phyloP scores from a whole-genome alignment of 805 yeast genomes.

The Candida argentea region DNA sequence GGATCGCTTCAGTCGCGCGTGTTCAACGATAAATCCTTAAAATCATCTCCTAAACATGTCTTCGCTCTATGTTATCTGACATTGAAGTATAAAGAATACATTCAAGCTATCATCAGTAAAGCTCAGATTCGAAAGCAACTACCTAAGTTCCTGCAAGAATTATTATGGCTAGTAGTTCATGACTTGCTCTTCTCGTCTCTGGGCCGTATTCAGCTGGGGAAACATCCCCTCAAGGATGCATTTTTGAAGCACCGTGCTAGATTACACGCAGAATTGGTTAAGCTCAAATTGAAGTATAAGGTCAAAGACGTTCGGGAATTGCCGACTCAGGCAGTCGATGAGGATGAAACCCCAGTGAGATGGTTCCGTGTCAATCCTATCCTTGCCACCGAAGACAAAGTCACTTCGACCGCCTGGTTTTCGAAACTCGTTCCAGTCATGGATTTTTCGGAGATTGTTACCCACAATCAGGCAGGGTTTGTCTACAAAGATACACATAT shows the following conservation, averaged over 20 bases:
- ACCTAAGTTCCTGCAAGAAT: slow-evolving; percentile 34
- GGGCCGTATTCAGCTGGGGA: slow-evolving; percentile 83
- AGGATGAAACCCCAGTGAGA: slow-evolving; percentile 62
- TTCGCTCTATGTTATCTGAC: slow-evolving; percentile 79
- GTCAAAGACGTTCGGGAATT: slow-evolving; percentile 45
- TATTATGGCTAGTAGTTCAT: slow-evolving; percentile 63
- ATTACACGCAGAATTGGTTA: slow-evolving; percentile 70
- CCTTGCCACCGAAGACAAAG: slow-evolving; percentile 31
- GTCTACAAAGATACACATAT: slow-evolving; percentile 67
- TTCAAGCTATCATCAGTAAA: slow-evolving; percentile 53
- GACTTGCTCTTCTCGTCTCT: slow-evolving; percentile 67
- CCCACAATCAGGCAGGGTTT: slow-evolving; percentile 34
- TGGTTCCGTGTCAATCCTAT: slow-evolving; percentile 74
- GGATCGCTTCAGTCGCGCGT: slow-evolving; percentile 30
- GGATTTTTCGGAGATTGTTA: slow-evolving; percentile 29
- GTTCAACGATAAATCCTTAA: slow-evolving; percentile 21
- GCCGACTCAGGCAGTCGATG: slow-evolving; percentile 34
- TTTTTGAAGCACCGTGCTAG: slow-evolving; percentile 72
- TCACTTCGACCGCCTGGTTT: slow-evolving; percentile 28
- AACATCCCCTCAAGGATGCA: slow-evolving; percentile 76
- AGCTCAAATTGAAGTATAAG: slow-evolving; percentile 63
- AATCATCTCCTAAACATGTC: slow-evolving; percentile 67
- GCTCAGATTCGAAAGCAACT: slow-evolving; percentile 49
- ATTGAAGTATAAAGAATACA: slow-evolving; percentile 55
- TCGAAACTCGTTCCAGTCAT: slow-evolving; percentile 36